Evolutionary conservation across 345 rosid species (phyloP).

Genomic region (Eucalyptus lansdowneana): DNA sequence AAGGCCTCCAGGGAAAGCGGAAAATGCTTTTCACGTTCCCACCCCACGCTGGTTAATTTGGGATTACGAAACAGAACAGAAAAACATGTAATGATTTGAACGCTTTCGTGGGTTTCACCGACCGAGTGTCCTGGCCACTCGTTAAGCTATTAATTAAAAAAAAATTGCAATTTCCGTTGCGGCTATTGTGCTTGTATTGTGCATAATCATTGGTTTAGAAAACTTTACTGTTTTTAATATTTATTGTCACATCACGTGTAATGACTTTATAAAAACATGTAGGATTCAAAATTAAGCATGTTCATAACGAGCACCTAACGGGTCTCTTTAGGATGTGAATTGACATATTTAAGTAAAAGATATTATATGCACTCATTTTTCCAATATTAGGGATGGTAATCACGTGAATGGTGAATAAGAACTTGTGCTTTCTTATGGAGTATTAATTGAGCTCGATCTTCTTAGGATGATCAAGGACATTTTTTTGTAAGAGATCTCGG

Average conservation of each 20-base stretch:
- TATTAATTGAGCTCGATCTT: background rate
- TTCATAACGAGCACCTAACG: fast-evolving
- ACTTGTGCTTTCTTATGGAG: background rate
- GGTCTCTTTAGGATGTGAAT: background rate
- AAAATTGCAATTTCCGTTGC: background rate
- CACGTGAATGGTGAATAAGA: background rate
- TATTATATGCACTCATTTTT: background rate
- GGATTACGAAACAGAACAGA: background rate
- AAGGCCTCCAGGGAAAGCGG: background rate
- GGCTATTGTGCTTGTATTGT: background rate
- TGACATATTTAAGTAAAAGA: background rate
- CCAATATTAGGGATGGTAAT: background rate
- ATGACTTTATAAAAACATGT: background rate
- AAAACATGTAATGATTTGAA: background rate
- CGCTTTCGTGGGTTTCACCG: background rate
- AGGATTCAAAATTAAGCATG: background rate
- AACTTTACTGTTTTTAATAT: background rate
- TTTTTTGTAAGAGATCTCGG: background rate
- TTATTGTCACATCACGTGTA: fast-evolving
- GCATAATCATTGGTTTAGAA: background rate
- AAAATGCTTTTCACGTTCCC: background rate
- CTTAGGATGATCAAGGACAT: background rate
- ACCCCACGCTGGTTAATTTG: background rate
- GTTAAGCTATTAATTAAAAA: background rate
- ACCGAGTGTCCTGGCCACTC: background rate